Base-by-base conservation (phyloP, 2,329 filamentous ascomycete species). In the Ophiostoma angusticollis region DNA sequence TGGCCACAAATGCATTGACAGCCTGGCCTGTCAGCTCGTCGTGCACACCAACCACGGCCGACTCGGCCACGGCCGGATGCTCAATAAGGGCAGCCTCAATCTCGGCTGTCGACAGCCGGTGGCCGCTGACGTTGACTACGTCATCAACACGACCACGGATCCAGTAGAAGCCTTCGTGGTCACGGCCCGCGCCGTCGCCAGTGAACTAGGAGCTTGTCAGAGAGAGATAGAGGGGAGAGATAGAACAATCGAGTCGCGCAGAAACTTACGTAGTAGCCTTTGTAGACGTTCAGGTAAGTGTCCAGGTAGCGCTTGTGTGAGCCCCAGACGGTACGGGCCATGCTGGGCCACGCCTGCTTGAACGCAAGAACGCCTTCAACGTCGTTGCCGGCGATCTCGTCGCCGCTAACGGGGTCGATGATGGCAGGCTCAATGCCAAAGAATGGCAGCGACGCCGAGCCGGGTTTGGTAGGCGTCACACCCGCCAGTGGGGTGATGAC, bases 121-220 rank as follows among this genome's bases (percentile, higher is more conserved):
- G 91, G 21, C 91, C 91, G 51, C 83, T 91, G 46, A 98, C 91
- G 62, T 98, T 98, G 60, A 98, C 89, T 31, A 98, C 91, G 54
- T 98, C 91, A 57, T 98, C 91, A 38, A 98, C 91, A 61, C 91
- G 86, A 49, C 91, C 91, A 46, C 91, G 84, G 59, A 98, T 98
- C 91, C 91, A 98, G 76, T 96, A 98, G 70, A 95, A 98, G 41
- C 91, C 91, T 54, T 98, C 91, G 62, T 94, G 83, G 59, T 98
- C 91, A 56, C 91, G 84, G 44, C 84, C 91, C 40, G 91, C 91
- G 56, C 91, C 91, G 57, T 98, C 91, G 42, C 84, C 84, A 13
- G 84, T 91, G 65, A 91, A 93, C 79, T 84, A n/a, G 49, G 9
- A 30, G 40, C 5, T 13, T 28, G 47, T 43, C 12, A 9, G 11